A percentile compares a stretch with the other conserved stretches of the same genome.
Conservation (phyloP, 768 basidiomycete species). For the Termitomyces sp. region DNA sequence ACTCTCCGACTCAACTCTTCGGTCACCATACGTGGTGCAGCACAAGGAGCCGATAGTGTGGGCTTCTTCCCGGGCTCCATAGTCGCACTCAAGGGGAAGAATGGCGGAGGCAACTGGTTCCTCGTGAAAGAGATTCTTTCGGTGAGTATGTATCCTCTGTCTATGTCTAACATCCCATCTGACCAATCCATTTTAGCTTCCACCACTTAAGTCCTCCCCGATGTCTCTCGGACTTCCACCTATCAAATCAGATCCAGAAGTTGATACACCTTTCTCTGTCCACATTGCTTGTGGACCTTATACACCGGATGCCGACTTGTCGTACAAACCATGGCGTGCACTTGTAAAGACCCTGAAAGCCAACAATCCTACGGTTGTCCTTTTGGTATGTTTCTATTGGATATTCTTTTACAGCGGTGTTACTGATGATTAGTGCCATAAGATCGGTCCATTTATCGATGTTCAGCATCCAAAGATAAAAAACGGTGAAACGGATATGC, state of each 20-base stretch:
- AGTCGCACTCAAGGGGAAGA: slow-evolving; percentile 80
- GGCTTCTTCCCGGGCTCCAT: slow-evolving; percentile 89
- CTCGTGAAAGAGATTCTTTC: slow-evolving; percentile 74
- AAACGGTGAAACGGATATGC: slow-evolving; percentile 63
- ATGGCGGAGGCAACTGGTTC: slow-evolving; percentile 89
- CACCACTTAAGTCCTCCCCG: slow-evolving; percentile 44
- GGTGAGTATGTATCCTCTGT: slow-evolving; percentile 41
- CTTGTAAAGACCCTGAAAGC: slow-evolving; percentile 58
- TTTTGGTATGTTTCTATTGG: slow-evolving; percentile 52
- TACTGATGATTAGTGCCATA: background rate
- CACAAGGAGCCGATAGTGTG: slow-evolving; percentile 55
- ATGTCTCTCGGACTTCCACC: slow-evolving; percentile 14
- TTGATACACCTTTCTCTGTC: slow-evolving; percentile 54
- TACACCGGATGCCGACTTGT: slow-evolving; percentile 72
- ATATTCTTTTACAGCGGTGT: background rate
- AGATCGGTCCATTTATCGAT: slow-evolving; percentile 95
- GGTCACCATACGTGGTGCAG: slow-evolving; percentile 60
- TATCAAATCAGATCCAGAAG: slow-evolving; percentile 32
- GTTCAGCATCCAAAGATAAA: slow-evolving; percentile 67
- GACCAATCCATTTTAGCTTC: slow-evolving; percentile 42
- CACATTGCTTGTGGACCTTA: slow-evolving; percentile 83
- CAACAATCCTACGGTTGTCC: slow-evolving; percentile 66
- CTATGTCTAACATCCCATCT: background rate
- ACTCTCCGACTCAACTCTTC: slow-evolving; percentile 65
- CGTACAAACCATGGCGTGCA: slow-evolving; percentile 64